Percentiles rank a stretch among this genome's conserved stretches.
Conservation (phyloP, 257 asterid genomes). For the Fraxinus americana region DNA sequence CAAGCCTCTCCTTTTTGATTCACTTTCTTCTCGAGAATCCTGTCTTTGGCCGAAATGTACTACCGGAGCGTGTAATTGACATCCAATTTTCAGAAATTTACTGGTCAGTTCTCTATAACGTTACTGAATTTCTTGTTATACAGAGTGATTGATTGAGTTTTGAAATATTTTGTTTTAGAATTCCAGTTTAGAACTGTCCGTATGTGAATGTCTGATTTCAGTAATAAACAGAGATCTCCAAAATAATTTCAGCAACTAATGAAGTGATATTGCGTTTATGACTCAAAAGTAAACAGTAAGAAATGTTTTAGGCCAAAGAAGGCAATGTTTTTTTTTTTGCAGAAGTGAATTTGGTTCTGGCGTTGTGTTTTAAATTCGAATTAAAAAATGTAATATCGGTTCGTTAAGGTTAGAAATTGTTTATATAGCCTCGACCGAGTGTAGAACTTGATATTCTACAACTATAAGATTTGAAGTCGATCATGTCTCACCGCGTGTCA, state of each 20-base stretch:
- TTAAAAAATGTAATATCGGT: not conserved
- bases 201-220: not conserved
- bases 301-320: not conserved
- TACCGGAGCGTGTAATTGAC: constrained; percentile 40
- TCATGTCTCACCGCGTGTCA: too few relatives aligned
- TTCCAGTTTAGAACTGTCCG: not conserved
- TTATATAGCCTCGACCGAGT: not conserved
- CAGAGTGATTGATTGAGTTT: not conserved
- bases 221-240: not conserved
- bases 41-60: constrained; percentile 17
- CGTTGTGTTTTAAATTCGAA: not conserved
- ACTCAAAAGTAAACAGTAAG: too few relatives aligned
- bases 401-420: not conserved
- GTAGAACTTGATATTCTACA: not conserved
- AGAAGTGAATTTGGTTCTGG: not conserved
- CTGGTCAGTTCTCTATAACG: constrained; percentile 24
- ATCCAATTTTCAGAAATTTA: constrained; percentile 33
- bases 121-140: not conserved
- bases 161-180: not conserved
- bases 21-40: constrained; percentile 33
- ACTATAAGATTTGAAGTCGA: too few relatives aligned
- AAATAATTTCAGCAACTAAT: not conserved
- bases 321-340: not conserved
- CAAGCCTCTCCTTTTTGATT: constrained; percentile 26
- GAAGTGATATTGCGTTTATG: not conserved